phyloP scores from a whole-genome alignment of 2,329 filamentous ascomycete species.

The Trichoderma koningii region DNA sequence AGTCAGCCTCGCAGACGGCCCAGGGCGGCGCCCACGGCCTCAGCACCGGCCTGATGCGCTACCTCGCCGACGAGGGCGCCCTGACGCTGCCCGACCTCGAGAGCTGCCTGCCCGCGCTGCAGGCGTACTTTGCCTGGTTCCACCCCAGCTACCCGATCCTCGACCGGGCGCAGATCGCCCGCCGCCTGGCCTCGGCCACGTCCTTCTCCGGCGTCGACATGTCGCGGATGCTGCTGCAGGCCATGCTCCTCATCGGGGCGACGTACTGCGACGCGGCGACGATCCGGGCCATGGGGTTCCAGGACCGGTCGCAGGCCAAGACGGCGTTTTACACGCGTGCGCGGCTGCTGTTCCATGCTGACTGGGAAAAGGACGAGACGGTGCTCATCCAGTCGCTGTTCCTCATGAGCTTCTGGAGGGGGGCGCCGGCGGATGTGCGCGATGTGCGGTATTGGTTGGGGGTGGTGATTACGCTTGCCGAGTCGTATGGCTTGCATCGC shows the following conservation, averaged over 20 bases:
- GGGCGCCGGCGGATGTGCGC: conserved; percentile 50
- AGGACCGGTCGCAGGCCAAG: conserved; percentile 52
- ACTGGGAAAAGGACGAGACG: conserved; percentile 54
- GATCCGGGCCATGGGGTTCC: conserved; percentile 49
- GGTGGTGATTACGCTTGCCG: conserved; percentile 53
- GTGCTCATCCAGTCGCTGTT: conserved; percentile 55
- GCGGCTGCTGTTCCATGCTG: conserved; percentile 55
- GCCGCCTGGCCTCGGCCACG: conserved; percentile 37
- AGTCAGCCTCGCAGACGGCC: conserved; percentile 28
- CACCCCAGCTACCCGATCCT: conserved; percentile 59
- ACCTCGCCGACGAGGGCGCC: conserved; percentile 48
- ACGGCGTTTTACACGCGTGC: conserved; percentile 53
- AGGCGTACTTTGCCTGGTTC: conserved; percentile 59
- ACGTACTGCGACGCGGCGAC: conserved; percentile 53
- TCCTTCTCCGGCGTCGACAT: conserved; percentile 39
- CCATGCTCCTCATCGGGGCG: conserved; percentile 57
- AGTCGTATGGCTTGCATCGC: conserved; percentile 51
- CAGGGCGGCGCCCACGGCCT: conserved; percentile 40
- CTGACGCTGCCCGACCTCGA: conserved; percentile 49
- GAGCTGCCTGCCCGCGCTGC: conserved; percentile 47
- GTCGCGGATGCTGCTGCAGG: conserved; percentile 53
- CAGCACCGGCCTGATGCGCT: conserved; percentile 51
- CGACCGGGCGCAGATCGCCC: conserved; percentile 48
- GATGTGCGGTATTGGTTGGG: conserved; percentile 54
- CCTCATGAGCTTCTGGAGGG: conserved; percentile 58